Base-by-base conservation (phyloP, 305 asterid species). In the Solanum chacoense region DNA sequence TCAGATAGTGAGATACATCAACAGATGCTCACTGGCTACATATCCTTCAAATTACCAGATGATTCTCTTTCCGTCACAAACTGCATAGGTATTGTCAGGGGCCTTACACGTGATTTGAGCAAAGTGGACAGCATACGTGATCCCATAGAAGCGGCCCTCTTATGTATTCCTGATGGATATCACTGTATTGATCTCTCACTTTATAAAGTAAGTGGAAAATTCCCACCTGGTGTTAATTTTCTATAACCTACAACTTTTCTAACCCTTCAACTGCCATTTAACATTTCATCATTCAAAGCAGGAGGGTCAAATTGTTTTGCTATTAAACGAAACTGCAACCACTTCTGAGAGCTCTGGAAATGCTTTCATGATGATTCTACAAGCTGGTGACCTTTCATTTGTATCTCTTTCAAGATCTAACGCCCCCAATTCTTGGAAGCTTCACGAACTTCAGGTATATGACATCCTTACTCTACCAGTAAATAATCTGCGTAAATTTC, bases 141-240 rank as follows among this genome's bases (percentile, higher is more conserved):
- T 87, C 90, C 96, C 74, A 72, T 93, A 77, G 96, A 96, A 92
- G 94, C 94, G 90, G 95, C 93, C 45, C 89, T 97, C 72, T 90
- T 97, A 88, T 88, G 93, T 84, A 89, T 95, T 89, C 99, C 99
- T 69, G 94, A 94, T 92, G 98, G 96, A 88, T 95, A 94, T 92
- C 90, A 87, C 75, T 95, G 98, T 87, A 95, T 94, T 85, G 99
- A 97, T 92, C 91, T 97, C 78, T 94, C 98, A 77, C 91, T 95
- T 59, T 97, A 97, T 91, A 95, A 94, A 91, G 99, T 96, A 95
- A 90, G 89, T 45, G 84, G 73, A 26, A 50, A 42, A 84, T 26
- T 40, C 76, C 91, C 14, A n/a, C 81, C 50, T 16, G 72, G 26
- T 89, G 73, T 77, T 88, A 69, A 59, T 88, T 89, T 91, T 86